Base-by-base conservation (phyloP, 768 basidiomycete species). In the Leucosporidium scottii region DNA sequence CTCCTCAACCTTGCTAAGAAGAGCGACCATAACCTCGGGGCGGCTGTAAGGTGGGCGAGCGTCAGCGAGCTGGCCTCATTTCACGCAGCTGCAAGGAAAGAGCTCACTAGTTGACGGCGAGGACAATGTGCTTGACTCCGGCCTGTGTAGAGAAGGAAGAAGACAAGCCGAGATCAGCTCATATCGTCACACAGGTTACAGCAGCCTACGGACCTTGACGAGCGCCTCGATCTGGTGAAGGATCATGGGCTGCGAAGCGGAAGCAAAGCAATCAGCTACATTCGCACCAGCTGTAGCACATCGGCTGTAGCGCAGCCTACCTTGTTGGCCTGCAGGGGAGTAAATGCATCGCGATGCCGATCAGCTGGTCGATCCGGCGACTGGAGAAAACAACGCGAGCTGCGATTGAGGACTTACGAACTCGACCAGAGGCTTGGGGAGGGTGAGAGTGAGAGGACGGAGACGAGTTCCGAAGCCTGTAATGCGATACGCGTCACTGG, bases 91-190 rank as follows among this genome's bases (percentile, higher is more conserved):
- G 28, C 28, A 8, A 21, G 34, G 17, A 27, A 55, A 27, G 31
- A 47, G n/a, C 71, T 39, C 30, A 73, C 71, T 76, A 76, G 79
- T 82, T 82, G 75, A 82, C 81, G 44, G 81, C 81, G 59, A 82
- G 78, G 56, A 82, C 81, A 62, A 82, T 79, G 73, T 81, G 80
- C 73, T 79, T 82, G 73, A 82, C 81, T 61, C 81, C 81, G 66
- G 80, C 81, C 79, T 79, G 69, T 27, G 17, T 13, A 28, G 48
- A 27, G 49, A 39, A 44, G 54, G 30, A 28, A 23, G 13, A 44
- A 13, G 15, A 44, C 39, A 44, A 6, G 39, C 15, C 39, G 15
- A 44, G 39, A 44, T 44, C 13, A 44, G 39, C 39, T 17, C 3
- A 10, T 9, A 2, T 2, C 39, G 7, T 44, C 39, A 10, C 39